Base-by-base conservation (phyloP, 1,139 yeast species). In the Suhomyces wounanorum region DNA sequence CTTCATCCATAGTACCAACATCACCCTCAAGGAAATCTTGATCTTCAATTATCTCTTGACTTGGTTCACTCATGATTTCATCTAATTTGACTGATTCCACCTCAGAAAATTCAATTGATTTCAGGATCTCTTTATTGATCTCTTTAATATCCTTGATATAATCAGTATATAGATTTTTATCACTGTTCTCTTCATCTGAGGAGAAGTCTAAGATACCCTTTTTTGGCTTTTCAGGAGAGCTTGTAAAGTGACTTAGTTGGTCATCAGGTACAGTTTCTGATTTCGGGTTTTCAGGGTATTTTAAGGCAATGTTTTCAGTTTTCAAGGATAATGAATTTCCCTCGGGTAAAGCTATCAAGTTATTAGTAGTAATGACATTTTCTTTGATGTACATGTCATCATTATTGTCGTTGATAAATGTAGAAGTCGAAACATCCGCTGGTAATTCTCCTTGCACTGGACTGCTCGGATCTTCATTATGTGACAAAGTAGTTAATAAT, bases 361-460 rank as follows among this genome's bases (percentile, higher is more conserved):
- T 33, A 6, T 14, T 16, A 3, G 3, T n/a, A 33, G 17, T 3
- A 8, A 7, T 25, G n/a, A 31, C 40, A 16, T 35, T 25, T 11
- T 3, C 6, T 3, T 31, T 39, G 3, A 33, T 13, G 6, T 45
- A 43, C 16, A 30, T 40, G 4, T 17, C 37, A 3, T 40, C 44
- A 10, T 21, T 14, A 3, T 33, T n/a, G 8, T n/a, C 28, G 2
- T 31, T n/a, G 5, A 43, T 39, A 18, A 42, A 36, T 9, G 68
- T 62, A 1, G 66, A 61, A 1, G 55, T 63, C 11, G 67, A 65
- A 9, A 63, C 52, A 49, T 62, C 62, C 2, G 64, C 57, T 7
- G 65, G 65, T 23, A 63, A 50, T 8, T 46, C 45, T 21, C 52
- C 54, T 23, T 55, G 58, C 13, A 60, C 54, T 1, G 64, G 65